These are phyloP conservation scores for Helianthus annuus DNA, from an alignment of 129 eudicot genomes.

Conservation along the genomic window HanXRQr2.0-SUNRISE NC_035447.2:36605217-36605716, in stretches of 20 bases:
- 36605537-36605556: slow-evolving; percentile 91
- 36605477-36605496: slow-evolving; percentile 65
- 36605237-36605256: slow-evolving; percentile 88
- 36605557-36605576: slow-evolving; percentile 94
- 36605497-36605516: slow-evolving; percentile 89
- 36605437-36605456: background rate
- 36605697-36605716: slow-evolving; percentile 89
- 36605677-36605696: slow-evolving; percentile 88
- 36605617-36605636: background rate
- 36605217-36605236: slow-evolving; percentile 67
- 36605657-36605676: slow-evolving; percentile 13
- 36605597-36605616: slow-evolving; percentile 12
- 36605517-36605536: slow-evolving; percentile 90
- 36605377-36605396: slow-evolving; percentile 75
- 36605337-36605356: slow-evolving; percentile 95
- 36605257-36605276: slow-evolving; percentile 40
- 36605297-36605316: slow-evolving; percentile 18
- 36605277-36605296: background rate
- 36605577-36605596: slow-evolving; percentile 76
- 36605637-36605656: slow-evolving; percentile 3
- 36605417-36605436: background rate
- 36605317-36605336: slow-evolving; percentile 56
- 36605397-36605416: slow-evolving; percentile 19
- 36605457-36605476: slow-evolving; percentile 48
- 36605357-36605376: slow-evolving; percentile 95